Base-by-base conservation (phyloP, 2,329 filamentous ascomycete genomes). In the Zymoseptoria crescenta region DNA sequence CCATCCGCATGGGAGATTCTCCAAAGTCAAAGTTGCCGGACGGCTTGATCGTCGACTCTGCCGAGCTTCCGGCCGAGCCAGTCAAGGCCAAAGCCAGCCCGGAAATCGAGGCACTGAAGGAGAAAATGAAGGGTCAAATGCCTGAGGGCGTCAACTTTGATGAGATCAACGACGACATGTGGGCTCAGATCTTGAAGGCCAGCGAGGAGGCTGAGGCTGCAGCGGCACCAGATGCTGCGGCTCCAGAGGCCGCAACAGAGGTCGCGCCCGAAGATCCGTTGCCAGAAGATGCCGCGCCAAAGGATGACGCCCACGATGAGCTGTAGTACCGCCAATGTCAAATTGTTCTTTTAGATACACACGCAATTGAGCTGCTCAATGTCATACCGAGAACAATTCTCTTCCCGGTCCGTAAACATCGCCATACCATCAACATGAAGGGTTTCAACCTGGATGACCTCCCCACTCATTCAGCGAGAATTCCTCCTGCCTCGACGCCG, bases 1-100 rank as follows among this genome's bases (percentile, higher is more conserved):
- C 84, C n/a, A 91, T 97, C 62, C 86, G 91, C 45, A 82, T 99
- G 80, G 90, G 92, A 56, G 93, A 97, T 71, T 88, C 90, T 2
- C 77, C 82, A 60, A 96, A 93, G 80, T 81, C 85, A 68, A 89
- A 84, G 67, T 71, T 92, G 16, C 80, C 79, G 49, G 83, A 87
- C 60, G 69, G 69, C 4, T 52, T 80, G 41, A 63, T 80, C 8
- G 67, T 70, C 8, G 59, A 65, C 5, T 61, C 60, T n/a, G 65
- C 64, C 27, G 62, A 65, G 8, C 60, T 71, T 49, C 67, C 69
- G 8, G 60, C 56, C 8, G 68, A 69, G 55, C 59, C 57, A 10
- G 66, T 68, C 6, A 58, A 65, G 60, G 51, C 64, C 8, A 56
- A 67, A n/a, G 59, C 63, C 41, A 55, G 58, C 21, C 65, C 64